These are phyloP conservation scores for Kwoniella pini DNA, from an alignment of 768 basidiomycete species.

Conservation along the genomic window DNA sequence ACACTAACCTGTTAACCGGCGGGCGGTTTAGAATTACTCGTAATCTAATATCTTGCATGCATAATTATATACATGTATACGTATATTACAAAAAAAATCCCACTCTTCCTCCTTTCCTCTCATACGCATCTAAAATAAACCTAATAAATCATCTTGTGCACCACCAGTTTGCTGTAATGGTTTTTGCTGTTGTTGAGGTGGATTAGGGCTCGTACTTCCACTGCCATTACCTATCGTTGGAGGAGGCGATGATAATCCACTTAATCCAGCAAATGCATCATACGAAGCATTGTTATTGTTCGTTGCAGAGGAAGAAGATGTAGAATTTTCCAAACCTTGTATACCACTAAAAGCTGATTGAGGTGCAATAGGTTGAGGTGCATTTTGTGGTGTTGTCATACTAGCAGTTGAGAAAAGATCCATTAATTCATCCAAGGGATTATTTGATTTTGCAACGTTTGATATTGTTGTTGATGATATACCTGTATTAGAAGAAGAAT, in stretches of 20 bases:
- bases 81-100: too few relatives aligned
- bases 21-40: too few relatives aligned
- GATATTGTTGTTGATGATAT: conserved; percentile 40
- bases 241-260: conserved; percentile 38
- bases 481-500: conserved; percentile 55
- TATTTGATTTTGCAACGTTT: conserved; percentile 71
- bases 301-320: too few relatives aligned
- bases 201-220: conserved; percentile 55
- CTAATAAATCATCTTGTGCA: conserved; percentile 61
- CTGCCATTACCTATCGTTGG: conserved; percentile 5
- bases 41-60: too few relatives aligned
- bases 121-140: conserved; percentile 58
- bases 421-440: conserved; percentile 89
- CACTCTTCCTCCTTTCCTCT: too few relatives aligned
- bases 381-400: conserved; percentile 33
- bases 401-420: conserved; percentile 73
- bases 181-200: conserved; percentile 38
- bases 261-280: conserved; percentile 21
- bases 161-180: conserved; percentile 7
- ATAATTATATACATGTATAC: too few relatives aligned
- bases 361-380: conserved; percentile 23
- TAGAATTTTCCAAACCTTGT: conserved; percentile 7
- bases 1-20: too few relatives aligned
- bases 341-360: conserved; percentile 8
- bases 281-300: background rate